Evolutionary conservation across 192 early-diverging fungal genomes (phyloP), one percentile per base, ranked within the genome.

Genomic region (Cetraspora pellucida): DNA sequence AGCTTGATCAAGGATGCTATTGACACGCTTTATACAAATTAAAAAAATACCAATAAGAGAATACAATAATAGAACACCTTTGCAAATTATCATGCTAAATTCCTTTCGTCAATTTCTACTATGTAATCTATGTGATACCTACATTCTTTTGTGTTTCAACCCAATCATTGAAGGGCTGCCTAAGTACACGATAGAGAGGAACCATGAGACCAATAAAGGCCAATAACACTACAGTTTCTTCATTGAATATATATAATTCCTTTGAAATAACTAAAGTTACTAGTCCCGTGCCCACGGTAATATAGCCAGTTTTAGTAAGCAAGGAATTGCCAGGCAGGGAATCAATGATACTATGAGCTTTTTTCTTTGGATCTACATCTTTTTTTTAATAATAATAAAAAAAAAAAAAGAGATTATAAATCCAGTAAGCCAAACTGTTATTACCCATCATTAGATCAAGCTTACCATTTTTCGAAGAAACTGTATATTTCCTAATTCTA

Each of bases 161-260:
- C 89, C 92, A 95, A 84, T 89, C 91, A 77, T 84, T 88, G 81
- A 91, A 93, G 61, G 93, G 93, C 84, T 97, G 91, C 83, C 92
- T 93, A 67, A 91, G 87, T 54, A 83, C 86, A 80, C 88, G 87
- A 88, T 92, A 94, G 79, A 95, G 87, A 60, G 94, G 83, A 52
- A 88, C 86, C 47, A 93, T 88, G 46, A 96, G 90, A 81, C 91
- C 93, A 74, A 90, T 90, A 80, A 95, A 92, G 47, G 92, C 87
- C 46, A 92, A 79, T 65, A 96, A 81, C 67, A 96, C 91, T 60
- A 97, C 86, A 55, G 95, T 89, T 82, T 99, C 96, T 82, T 93
- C 94, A 84, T 97, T 97, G 75, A 97, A 81, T 66, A 97, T 89
- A 86, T 97, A 99, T 83, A 99, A 94, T 87, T 99, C 97, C 92